Percentiles rank a stretch among this genome's conserved stretches.
Conservation (phyloP, 179 eudicot species). For the Silene coronaria region DNA sequence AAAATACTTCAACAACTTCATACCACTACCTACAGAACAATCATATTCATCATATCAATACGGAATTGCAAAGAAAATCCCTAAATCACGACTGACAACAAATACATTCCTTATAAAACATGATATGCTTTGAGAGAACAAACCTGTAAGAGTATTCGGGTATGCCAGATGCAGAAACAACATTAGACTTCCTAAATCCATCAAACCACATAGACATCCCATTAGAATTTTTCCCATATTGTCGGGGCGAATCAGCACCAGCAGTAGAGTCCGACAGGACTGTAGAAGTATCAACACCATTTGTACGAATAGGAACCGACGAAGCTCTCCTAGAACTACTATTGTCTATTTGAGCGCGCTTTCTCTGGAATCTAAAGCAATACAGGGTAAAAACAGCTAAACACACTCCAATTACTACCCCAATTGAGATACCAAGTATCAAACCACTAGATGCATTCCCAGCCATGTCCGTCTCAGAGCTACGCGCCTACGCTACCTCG, state of each 20-base stretch:
- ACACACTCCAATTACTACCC: conserved; percentile 74
- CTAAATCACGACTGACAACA: not conserved
- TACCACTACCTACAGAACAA: not conserved
- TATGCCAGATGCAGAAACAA: conserved; percentile 83
- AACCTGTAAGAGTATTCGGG: conserved; percentile 84
- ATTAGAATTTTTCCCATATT: conserved; percentile 25
- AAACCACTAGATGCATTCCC: conserved; percentile 46
- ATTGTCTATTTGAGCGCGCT: conserved; percentile 55
- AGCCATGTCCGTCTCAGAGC: conserved; percentile 44
- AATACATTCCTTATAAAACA: not conserved
- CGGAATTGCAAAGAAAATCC: not conserved
- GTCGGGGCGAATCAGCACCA: conserved; percentile 73
- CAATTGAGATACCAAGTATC: conserved; percentile 84
- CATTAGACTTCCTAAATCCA: conserved; percentile 57
- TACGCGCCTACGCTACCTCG: conserved; percentile 10
- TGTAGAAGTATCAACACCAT: conserved; percentile 72
- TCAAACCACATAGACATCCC: conserved; percentile 62
- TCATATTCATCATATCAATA: not conserved
- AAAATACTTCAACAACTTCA: not conserved
- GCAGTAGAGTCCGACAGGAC: conserved; percentile 73
- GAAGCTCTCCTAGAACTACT: conserved; percentile 78
- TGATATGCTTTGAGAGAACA: conserved; percentile 16
- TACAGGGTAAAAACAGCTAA: conserved; percentile 56
- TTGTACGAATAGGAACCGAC: conserved; percentile 66
- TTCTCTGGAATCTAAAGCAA: conserved; percentile 63